Conservation (phyloP, 805 yeast genomes). For the Yamadazyma nakazawae region DNA sequence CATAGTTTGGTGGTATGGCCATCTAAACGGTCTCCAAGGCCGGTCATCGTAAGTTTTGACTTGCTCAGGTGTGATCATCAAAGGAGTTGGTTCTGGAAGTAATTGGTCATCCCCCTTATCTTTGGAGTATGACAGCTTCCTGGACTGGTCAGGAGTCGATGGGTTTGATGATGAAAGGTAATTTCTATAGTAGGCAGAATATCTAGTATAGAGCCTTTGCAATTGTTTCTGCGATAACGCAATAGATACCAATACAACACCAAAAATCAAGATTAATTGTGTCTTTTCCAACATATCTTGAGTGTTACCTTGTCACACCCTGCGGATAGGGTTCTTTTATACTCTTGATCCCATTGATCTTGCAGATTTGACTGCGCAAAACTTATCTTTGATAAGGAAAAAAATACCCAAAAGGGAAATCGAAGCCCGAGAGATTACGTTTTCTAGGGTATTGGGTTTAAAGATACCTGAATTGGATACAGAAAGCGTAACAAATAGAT, state of each 20-base stretch:
- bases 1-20: conserved; percentile 83
- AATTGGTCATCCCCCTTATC: conserved; percentile 9
- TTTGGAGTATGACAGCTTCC: conserved; percentile 14
- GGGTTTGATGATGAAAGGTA: conserved; percentile 10
- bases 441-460: background rate
- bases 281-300: background rate
- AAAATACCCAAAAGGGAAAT: conserved; percentile 8
- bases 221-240: conserved; percentile 17
- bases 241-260: conserved; percentile 14
- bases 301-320: background rate
- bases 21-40: conserved; percentile 79
- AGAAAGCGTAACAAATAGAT: background rate
- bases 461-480: background rate
- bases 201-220: background rate
- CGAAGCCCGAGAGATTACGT: background rate
- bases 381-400: conserved; percentile 8
- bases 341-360: background rate
- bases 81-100: conserved; percentile 39
- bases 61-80: conserved; percentile 64
- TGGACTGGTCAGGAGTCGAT: conserved; percentile 10
- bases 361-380: background rate
- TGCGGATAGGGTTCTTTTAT: background rate
- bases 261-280: background rate
- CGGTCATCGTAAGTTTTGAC: conserved; percentile 65
- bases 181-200: conserved; percentile 5